Conservation (phyloP, 352 stramenopile species). For the Elongisporangium anandrum region DNA sequence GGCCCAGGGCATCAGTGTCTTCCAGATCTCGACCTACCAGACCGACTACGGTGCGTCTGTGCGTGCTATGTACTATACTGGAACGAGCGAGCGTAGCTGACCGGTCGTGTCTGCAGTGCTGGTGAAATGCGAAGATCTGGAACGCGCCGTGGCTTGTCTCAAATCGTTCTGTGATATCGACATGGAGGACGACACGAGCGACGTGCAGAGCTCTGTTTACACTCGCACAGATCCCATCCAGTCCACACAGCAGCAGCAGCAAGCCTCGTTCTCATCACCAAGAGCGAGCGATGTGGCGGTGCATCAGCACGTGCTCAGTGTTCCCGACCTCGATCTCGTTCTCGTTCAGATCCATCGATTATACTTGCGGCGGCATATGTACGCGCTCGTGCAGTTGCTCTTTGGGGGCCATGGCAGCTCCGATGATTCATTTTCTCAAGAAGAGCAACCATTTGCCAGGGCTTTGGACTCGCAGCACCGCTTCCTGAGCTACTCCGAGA, state of each 20-base stretch:
- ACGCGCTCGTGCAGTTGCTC: slow-evolving; percentile 44
- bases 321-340: slow-evolving; percentile 42
- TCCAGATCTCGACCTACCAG: slow-evolving; percentile 74
- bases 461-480: background rate
- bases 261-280: slow-evolving; percentile 4
- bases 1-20: slow-evolving; percentile 45
- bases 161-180: slow-evolving; percentile 53
- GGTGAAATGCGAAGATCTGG: slow-evolving; percentile 55
- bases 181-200: slow-evolving; percentile 34
- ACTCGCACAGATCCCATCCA: background rate
- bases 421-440: background rate
- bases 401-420: slow-evolving; percentile 17
- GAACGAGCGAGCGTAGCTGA: too few relatives aligned
- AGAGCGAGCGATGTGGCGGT: slow-evolving; percentile 15
- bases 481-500: slow-evolving; percentile 63
- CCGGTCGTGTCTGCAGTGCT: slow-evolving; percentile 23
- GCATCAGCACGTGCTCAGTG: slow-evolving; percentile 52
- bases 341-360: slow-evolving; percentile 50
- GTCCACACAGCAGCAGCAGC: background rate
- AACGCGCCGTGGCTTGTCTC: slow-evolving; percentile 35
- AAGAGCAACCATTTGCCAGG: background rate
- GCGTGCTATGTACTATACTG: background rate
- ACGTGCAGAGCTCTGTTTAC: background rate
- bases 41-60: slow-evolving; percentile 48
- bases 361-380: slow-evolving; percentile 48